Percentiles rank a stretch among this genome's conserved stretches.
phyloP scores from a whole-genome alignment of 208 protist species.

The Crithidia fasciculata region DNA sequence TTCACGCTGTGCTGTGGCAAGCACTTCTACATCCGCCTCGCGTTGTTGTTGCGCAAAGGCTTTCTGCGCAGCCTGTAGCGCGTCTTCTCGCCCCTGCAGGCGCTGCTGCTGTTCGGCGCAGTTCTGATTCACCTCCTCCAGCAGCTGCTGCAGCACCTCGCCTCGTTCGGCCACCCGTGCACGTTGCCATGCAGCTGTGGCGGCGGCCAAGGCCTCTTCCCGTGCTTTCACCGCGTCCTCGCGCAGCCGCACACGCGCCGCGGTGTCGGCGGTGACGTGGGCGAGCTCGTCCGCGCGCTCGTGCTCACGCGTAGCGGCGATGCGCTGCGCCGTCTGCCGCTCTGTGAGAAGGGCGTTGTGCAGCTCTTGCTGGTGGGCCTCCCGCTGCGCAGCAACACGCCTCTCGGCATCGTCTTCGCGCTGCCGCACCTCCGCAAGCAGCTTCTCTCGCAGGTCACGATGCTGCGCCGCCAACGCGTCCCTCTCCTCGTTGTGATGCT shows the following conservation, averaged over 20 bases:
- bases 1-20: not conserved
- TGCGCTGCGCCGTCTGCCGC: constrained; percentile 27
- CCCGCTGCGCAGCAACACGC: constrained; percentile 23
- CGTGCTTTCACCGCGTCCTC: constrained; percentile 28
- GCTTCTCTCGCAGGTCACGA: constrained; percentile 18
- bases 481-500: constrained; percentile 12
- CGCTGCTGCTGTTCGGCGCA: constrained; percentile 11
- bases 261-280: not conserved
- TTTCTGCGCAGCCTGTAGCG: constrained; percentile 13
- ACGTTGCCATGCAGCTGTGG: constrained; percentile 9
- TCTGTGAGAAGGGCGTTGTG: constrained; percentile 19
- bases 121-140: constrained; percentile 13
- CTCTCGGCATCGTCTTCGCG: constrained; percentile 33
- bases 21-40: constrained; percentile 3
- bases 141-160: constrained; percentile 2
- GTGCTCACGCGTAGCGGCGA: constrained; percentile 15
- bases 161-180: constrained; percentile 6
- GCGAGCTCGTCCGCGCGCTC: constrained; percentile 1
- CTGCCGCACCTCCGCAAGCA: constrained; percentile 30
- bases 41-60: constrained; percentile 24
- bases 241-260: constrained; percentile 11
- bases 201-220: constrained; percentile 12
- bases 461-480: constrained; percentile 30
- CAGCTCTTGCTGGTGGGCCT: constrained; percentile 32
- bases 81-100: constrained; percentile 9